These are phyloP conservation scores for Aspergillus incahuasiensis DNA, from an alignment of 495 filamentous ascomycete genomes.

Conservation along the genomic window DNA sequence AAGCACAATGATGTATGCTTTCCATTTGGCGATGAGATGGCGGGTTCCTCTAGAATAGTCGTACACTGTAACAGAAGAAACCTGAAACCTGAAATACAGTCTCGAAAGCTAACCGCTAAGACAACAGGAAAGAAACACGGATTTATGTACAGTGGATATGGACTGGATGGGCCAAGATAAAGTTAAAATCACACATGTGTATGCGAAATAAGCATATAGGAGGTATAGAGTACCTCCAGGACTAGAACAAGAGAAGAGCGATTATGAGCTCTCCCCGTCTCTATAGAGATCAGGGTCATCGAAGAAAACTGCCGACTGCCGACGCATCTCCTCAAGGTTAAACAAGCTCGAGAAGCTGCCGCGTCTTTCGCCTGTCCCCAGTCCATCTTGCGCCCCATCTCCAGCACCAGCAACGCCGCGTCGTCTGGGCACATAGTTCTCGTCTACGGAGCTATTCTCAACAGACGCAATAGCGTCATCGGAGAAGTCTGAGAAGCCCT, in stretches of 20 bases:
- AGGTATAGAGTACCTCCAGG: too few species aligned
- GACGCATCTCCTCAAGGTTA: constrained; percentile 51
- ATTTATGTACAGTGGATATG: background rate
- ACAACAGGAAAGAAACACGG: background rate
- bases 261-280: too few species aligned
- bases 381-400: background rate
- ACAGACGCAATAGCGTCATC: constrained; percentile 8
- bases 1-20: background rate
- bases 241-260: background rate
- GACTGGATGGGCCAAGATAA: background rate
- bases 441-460: constrained; percentile 23
- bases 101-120: background rate
- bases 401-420: background rate
- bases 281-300: constrained; percentile 47
- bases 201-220: too few species aligned
- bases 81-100: background rate
- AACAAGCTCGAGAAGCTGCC: constrained; percentile 36
- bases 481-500: constrained; percentile 13
- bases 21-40: too few species aligned
- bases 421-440: constrained; percentile 22
- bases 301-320: constrained; percentile 60
- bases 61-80: background rate
- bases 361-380: constrained; percentile 12
- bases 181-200: background rate
- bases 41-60: too few species aligned